Evolutionary conservation across 1,284 basidiomycete species (phyloP).

Genomic region (Peniophora sp.): DNA sequence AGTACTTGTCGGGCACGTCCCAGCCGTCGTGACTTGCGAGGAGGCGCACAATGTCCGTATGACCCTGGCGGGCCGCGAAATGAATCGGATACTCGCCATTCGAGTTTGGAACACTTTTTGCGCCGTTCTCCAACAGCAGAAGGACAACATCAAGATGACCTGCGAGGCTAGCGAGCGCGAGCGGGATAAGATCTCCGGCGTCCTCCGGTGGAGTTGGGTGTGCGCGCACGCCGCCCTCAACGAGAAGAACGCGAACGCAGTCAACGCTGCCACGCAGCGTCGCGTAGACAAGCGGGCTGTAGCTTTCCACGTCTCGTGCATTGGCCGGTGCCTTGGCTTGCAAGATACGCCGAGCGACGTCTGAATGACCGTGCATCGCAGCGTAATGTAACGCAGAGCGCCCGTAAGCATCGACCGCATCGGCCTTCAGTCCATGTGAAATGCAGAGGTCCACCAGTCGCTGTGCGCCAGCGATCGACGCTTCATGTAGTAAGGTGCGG

Average conservation of each 20-base stretch:
- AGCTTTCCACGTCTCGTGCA: slow-evolving; percentile 87
- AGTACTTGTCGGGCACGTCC: slow-evolving; percentile 92
- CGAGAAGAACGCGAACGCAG: slow-evolving; percentile 74
- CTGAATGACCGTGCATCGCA: slow-evolving; percentile 84
- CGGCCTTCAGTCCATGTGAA: slow-evolving; percentile 57
- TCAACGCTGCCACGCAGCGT: slow-evolving; percentile 81
- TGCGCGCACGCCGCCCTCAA: slow-evolving; percentile 53
- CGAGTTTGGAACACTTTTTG: slow-evolving; percentile 77
- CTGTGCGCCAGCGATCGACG: slow-evolving; percentile 77
- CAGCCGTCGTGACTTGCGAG: slow-evolving; percentile 75
- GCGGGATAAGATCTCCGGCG: slow-evolving; percentile 80
- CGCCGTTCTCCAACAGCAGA: slow-evolving; percentile 73
- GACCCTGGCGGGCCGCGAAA: slow-evolving; percentile 95
- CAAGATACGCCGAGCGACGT: slow-evolving; percentile 74
- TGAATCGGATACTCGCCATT: slow-evolving; percentile 97
- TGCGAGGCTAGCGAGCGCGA: slow-evolving; percentile 86
- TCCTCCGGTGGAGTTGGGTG: slow-evolving; percentile 49
- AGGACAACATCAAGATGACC: slow-evolving; percentile 84
- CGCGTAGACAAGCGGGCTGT: slow-evolving; percentile 89
- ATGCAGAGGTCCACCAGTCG: slow-evolving; percentile 84
- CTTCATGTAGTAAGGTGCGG: slow-evolving; percentile 91
- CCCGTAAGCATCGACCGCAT: slow-evolving; percentile 82
- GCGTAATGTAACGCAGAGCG: slow-evolving; percentile 94
- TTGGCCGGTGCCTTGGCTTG: slow-evolving; percentile 60
- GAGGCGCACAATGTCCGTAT: slow-evolving; percentile 74